Base-by-base conservation (phyloP, 2,329 filamentous ascomycete species). In the Fusarium multiceps region DNA sequence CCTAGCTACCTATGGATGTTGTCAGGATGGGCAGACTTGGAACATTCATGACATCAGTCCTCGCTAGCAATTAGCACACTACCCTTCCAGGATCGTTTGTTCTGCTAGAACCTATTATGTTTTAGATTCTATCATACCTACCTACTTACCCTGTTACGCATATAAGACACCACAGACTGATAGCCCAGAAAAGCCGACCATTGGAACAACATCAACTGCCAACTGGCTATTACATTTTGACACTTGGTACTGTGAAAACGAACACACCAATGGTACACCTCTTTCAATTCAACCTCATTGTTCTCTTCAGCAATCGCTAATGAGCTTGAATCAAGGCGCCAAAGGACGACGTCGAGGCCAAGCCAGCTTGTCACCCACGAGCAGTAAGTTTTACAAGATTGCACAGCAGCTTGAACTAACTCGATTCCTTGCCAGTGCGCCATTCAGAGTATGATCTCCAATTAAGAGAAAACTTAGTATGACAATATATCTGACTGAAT, bases 301-400 rank as follows among this genome's bases (percentile, higher is more conserved):
- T 23, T 23, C 13, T 14, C 16, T 6, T 45, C n/a, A 37, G 20
- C 28, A 40, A 23, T 55, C 18, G 41, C 62, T 74, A 50, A 72
- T 21, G 8, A 9, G 40, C 14, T 43, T 37, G 30, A 42, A 49
- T 23, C 14, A 59, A 75, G 71, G 59, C 73, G 47, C 79, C 90
- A 16, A 89, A 93, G 74, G 86, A 92, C 75, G 93, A 94, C 78
- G 80, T 97, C 37, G 88, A 88, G 63, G 87, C 88, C 37, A 88
- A 92, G 75, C 93, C 93, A 66, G 91, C 94, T 25, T 98, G 94
- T 77, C 94, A 97, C 83, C 88, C 93, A 61, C 88, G 91, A 77
- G 95, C 94, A 67, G 92, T 94, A 82, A 80, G 90, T 77, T 65
- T 20, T 49, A 34, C n/a, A 53, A 53, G 32, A 13, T 40, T 21